Evolutionary conservation across 2,329 filamentous ascomycete species (phyloP).

Genomic region (Leptographium radiaticola): DNA sequence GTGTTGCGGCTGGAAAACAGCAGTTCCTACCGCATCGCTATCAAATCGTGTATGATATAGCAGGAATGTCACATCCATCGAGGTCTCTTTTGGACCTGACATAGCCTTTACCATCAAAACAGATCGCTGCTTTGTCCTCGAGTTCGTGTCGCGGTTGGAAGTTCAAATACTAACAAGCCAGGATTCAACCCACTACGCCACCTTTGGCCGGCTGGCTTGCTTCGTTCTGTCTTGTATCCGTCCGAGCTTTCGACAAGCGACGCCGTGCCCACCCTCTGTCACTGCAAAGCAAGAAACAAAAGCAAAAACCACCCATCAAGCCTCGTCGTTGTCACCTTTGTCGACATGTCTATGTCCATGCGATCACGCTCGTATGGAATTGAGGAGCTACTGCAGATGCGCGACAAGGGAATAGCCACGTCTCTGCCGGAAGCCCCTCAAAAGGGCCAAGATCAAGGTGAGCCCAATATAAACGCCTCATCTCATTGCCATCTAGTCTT

Average conservation of each 20-base stretch:
- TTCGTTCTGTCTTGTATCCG: conserved; percentile 10
- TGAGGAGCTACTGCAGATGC: conserved; percentile 11
- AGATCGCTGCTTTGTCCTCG: conserved; percentile 1
- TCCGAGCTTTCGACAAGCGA: background rate
- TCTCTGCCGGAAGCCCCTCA: conserved; percentile 3
- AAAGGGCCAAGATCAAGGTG: conserved; percentile 8
- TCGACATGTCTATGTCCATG: conserved; percentile 6
- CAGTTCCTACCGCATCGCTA: conserved; percentile 4
- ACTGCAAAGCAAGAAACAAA: no score
- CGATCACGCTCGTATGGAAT: conserved; percentile 9
- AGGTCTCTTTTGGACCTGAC: background rate
- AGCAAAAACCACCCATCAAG: conserved; percentile 2
- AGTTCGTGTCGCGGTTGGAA: conserved; percentile 11
- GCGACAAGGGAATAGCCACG: background rate
- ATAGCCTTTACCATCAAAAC: background rate
- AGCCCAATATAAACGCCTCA: background rate
- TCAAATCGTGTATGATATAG: conserved; percentile 7
- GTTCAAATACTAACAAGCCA: conserved; percentile 10
- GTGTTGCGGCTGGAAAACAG: conserved; percentile 7
- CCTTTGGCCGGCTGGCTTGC: conserved; percentile 8
- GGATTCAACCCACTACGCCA: background rate
- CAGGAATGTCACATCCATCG: conserved; percentile 3
- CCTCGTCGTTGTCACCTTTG: conserved; percentile 10
- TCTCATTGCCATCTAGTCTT: background rate
- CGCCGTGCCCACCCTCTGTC: conserved; percentile 7